Conservation (phyloP, 2,329 filamentous ascomycete species). For the Botrytis medusae region DNA sequence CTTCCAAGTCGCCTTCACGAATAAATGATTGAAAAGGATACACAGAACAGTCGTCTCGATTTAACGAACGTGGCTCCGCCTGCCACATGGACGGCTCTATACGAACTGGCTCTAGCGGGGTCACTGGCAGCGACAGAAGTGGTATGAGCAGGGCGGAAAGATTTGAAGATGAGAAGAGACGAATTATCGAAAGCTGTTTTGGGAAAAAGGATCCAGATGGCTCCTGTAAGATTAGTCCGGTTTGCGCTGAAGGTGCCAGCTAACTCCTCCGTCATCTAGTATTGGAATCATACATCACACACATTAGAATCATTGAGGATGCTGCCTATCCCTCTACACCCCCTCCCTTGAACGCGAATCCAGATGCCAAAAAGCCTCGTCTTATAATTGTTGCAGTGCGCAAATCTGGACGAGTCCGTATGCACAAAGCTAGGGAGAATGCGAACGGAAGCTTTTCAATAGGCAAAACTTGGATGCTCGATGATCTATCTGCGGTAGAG, state of each 20-base stretch:
- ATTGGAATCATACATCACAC: conserved; percentile 94
- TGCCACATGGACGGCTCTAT: conserved; percentile 40
- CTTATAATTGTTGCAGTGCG: conserved; percentile 92
- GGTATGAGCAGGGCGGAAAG: conserved; percentile 61
- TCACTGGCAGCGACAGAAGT: conserved; percentile 35
- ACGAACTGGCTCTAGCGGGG: conserved; percentile 39
- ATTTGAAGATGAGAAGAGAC: conserved; percentile 94
- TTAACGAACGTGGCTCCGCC: conserved; percentile 37
- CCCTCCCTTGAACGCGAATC: conserved; percentile 73
- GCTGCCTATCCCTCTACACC: conserved; percentile 78
- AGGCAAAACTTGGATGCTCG: conserved; percentile 96
- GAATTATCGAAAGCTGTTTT: conserved; percentile 95
- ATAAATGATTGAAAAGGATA: conserved; percentile 21
- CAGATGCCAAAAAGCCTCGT: conserved; percentile 79
- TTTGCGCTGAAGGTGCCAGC: conserved; percentile 6
- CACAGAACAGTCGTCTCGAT: conserved; percentile 17
- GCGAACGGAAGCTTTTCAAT: conserved; percentile 92
- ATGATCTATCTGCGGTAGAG: conserved; percentile 81
- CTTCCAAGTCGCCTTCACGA: conserved; percentile 1
- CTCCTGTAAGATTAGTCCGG: conserved; percentile 57
- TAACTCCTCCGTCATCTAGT: conserved; percentile 49
- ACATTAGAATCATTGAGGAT: conserved; percentile 89
- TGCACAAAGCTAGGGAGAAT: conserved; percentile 98
- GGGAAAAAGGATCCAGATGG: conserved; percentile 84
- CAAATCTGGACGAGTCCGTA: conserved; percentile 85